Conservation (phyloP, 441 rosid species). For the Eutrema salsugineum region DNA sequence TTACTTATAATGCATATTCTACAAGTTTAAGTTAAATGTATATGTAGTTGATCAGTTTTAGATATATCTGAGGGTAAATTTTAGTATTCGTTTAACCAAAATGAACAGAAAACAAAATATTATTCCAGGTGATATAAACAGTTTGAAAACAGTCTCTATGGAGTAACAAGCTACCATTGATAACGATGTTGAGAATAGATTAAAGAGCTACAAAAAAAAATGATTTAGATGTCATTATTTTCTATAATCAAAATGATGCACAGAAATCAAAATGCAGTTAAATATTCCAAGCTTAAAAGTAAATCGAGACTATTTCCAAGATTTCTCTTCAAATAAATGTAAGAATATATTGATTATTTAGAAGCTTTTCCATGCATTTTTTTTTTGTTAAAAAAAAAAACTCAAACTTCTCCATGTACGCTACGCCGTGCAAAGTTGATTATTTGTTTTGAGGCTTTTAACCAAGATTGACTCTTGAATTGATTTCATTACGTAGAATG, state of each 20-base stretch:
- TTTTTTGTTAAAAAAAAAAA: background rate
- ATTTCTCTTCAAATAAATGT: background rate
- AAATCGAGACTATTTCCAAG: background rate
- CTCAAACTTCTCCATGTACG: background rate
- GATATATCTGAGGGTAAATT: no score
- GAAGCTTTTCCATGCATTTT: background rate
- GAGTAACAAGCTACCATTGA: background rate
- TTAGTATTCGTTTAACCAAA: background rate
- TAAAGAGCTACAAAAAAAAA: background rate
- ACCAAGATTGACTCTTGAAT: conserved; percentile 21
- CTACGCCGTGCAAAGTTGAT: conserved; percentile 12
- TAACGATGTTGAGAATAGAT: background rate
- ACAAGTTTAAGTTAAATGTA: background rate
- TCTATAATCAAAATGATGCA: background rate
- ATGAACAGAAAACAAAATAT: background rate
- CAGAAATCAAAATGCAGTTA: background rate
- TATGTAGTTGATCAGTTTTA: background rate
- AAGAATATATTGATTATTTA: background rate
- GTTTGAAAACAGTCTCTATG: background rate
- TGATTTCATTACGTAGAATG: background rate
- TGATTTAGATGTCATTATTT: background rate
- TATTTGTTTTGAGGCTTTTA: conserved; percentile 4
- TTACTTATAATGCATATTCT: background rate
- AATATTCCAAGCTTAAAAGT: background rate
- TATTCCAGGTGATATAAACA: background rate